These are phyloP conservation scores for Penicillium hordei DNA, from an alignment of 2,329 filamentous ascomycete genomes.

Conservation along the genomic window DNA sequence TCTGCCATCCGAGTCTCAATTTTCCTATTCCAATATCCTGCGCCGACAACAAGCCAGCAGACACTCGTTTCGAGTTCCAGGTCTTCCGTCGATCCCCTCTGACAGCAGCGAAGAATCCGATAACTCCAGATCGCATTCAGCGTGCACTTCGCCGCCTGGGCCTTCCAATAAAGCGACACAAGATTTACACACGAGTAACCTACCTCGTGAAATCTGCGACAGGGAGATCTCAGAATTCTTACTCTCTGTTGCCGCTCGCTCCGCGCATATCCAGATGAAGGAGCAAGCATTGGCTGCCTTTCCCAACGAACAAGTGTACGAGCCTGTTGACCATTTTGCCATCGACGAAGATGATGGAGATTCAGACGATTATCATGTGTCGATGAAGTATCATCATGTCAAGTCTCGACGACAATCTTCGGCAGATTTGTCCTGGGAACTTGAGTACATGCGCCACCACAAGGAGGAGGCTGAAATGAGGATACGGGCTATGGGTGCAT, in stretches of 20 bases:
- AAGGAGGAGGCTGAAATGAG: conserved; percentile 62
- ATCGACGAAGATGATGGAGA: conserved; percentile 44
- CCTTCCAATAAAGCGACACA: conserved; percentile 39
- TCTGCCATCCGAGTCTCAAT: conserved; percentile 53
- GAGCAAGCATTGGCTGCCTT: conserved; percentile 58
- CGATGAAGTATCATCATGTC: conserved; percentile 28
- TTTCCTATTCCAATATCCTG: conserved; percentile 46
- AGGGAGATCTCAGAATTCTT: conserved; percentile 74
- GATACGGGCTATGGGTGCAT: conserved; percentile 36
- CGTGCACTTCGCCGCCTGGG: conserved; percentile 39
- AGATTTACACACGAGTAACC: conserved; percentile 22
- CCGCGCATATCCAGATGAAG: conserved; percentile 75
- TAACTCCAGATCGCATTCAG: conserved; percentile 45
- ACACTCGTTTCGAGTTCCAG: conserved; percentile 62
- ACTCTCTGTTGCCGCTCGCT: conserved; percentile 74
- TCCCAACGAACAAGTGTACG: conserved; percentile 49
- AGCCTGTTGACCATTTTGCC: conserved; percentile 50
- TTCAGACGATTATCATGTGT: conserved; percentile 30
- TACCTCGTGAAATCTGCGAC: conserved; percentile 62
- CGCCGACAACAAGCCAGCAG: conserved; percentile 41
- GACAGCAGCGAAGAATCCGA: conserved; percentile 55
- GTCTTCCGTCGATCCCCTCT: conserved; percentile 61
- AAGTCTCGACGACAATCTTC: conserved; percentile 46
- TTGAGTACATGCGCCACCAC: conserved; percentile 78
- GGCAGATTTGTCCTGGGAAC: conserved; percentile 64